Conservation (phyloP, 179 eudicot species). For the Pouteria campechiana region DNA sequence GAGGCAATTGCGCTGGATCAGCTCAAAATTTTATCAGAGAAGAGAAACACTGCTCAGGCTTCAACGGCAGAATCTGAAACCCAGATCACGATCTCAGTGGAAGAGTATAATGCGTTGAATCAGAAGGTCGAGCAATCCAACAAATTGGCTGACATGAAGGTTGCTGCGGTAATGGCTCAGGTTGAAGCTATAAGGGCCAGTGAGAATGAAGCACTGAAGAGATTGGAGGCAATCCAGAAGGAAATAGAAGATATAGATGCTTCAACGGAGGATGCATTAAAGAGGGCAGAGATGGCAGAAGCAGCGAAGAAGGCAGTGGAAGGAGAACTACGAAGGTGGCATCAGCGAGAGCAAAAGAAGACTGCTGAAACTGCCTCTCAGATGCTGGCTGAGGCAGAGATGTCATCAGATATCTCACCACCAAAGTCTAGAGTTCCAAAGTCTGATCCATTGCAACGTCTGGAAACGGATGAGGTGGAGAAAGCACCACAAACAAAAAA, state of each 20-base stretch:
- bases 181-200: constrained; percentile 74
- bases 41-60: constrained; percentile 59
- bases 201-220: constrained; percentile 47
- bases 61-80: constrained; percentile 62
- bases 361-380: constrained; percentile 68
- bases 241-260: constrained; percentile 51
- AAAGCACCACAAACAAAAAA: constrained; percentile 38
- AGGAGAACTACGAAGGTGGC: constrained; percentile 78
- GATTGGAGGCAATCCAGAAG: constrained; percentile 43
- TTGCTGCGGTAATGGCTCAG: constrained; percentile 84
- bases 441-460: constrained; percentile 18
- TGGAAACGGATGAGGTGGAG: constrained; percentile 26
- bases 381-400: constrained; percentile 47
- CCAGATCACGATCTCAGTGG: constrained; percentile 59
- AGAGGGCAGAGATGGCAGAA: constrained; percentile 69
- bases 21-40: constrained; percentile 55
- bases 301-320: constrained; percentile 86
- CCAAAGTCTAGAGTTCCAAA: constrained; percentile 23
- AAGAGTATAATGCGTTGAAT: constrained; percentile 62
- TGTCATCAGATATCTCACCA: constrained; percentile 40
- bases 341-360: constrained; percentile 83
- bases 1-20: constrained; percentile 54
- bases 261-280: constrained; percentile 55
- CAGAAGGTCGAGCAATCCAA: constrained; percentile 69
- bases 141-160: constrained; percentile 63